Evolutionary conservation across 1,284 basidiomycete species (phyloP).

Genomic region (Termitomyces sp.): DNA sequence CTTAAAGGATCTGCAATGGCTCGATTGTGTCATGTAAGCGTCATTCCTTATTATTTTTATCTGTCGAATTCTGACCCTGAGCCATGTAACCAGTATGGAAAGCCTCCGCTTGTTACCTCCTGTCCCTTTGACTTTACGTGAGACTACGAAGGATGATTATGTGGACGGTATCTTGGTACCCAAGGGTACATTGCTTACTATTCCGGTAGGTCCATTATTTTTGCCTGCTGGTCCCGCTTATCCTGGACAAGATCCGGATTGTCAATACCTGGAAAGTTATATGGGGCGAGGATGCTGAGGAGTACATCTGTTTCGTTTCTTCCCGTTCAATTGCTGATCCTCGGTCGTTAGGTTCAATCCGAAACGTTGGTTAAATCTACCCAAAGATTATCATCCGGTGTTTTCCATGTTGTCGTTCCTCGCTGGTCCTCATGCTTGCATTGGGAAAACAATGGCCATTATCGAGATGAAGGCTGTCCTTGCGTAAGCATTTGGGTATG

Average conservation of each 20-base stretch:
- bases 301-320: conserved; percentile 20
- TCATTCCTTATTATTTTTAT: not conserved
- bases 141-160: conserved; percentile 35
- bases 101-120: conserved; percentile 38
- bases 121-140: conserved; percentile 41
- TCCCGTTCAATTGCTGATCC: not conserved
- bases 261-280: conserved; percentile 41
- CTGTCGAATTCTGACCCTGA: not conserved
- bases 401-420: conserved; percentile 41
- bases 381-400: conserved; percentile 29
- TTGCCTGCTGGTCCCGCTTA: not conserved
- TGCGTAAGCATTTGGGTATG: conserved; percentile 26
- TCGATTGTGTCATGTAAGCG: conserved; percentile 46
- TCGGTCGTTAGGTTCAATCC: conserved; percentile 31
- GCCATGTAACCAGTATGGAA: conserved; percentile 7
- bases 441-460: conserved; percentile 48
- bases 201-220: conserved; percentile 30
- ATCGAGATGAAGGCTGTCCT: conserved; percentile 47
- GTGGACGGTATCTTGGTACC: conserved; percentile 41
- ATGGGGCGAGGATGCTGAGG: conserved; percentile 44
- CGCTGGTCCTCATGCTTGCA: conserved; percentile 44
- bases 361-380: conserved; percentile 37
- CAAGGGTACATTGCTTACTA: conserved; percentile 42
- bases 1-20: conserved; percentile 39
- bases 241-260: conserved; percentile 37